phyloP scores from a whole-genome alignment of 1,284 basidiomycete genomes.

The Ganoderma leucocontextum region DNA sequence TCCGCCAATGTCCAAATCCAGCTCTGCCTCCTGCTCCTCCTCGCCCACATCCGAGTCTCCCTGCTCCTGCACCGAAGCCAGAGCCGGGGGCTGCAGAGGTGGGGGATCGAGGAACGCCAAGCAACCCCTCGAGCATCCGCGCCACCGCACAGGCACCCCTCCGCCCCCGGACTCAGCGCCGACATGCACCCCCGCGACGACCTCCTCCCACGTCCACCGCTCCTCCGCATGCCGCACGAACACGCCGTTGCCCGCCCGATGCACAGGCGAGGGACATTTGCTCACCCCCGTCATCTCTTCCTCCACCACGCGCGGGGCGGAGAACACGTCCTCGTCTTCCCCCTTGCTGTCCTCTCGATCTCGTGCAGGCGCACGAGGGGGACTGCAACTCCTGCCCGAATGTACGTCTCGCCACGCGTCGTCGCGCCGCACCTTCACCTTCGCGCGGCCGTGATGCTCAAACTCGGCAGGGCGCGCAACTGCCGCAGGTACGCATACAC shows the following conservation, averaged over 20 bases:
- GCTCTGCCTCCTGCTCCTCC: background rate
- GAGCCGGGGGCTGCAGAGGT: background rate
- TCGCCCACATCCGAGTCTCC: background rate
- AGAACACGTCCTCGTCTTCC: conserved; percentile 17
- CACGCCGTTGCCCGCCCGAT: conserved; percentile 43
- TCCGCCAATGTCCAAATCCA: background rate
- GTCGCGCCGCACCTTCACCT: conserved; percentile 14
- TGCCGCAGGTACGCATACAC: conserved; percentile 38
- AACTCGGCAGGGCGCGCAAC: conserved; percentile 34
- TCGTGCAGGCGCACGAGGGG: no score
- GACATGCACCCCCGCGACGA: conserved; percentile 59
- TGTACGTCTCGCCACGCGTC: conserved; percentile 15
- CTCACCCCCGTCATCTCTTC: conserved; percentile 44
- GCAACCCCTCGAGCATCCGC: conserved; percentile 70
- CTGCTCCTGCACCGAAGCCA: background rate
- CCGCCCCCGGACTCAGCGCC: conserved; percentile 46
- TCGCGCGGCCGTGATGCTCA: conserved; percentile 17
- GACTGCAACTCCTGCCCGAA: no score
- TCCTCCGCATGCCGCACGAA: conserved; percentile 69
- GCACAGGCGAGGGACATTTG: conserved; percentile 61
- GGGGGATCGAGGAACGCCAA: conserved; percentile 57
- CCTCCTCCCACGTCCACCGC: conserved; percentile 69
- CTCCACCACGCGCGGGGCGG: background rate
- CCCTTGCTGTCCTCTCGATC: conserved; percentile 12
- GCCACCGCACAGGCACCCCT: conserved; percentile 69